Base-by-base conservation (phyloP, 768 basidiomycete species). In the Lactarius sp. region DNA sequence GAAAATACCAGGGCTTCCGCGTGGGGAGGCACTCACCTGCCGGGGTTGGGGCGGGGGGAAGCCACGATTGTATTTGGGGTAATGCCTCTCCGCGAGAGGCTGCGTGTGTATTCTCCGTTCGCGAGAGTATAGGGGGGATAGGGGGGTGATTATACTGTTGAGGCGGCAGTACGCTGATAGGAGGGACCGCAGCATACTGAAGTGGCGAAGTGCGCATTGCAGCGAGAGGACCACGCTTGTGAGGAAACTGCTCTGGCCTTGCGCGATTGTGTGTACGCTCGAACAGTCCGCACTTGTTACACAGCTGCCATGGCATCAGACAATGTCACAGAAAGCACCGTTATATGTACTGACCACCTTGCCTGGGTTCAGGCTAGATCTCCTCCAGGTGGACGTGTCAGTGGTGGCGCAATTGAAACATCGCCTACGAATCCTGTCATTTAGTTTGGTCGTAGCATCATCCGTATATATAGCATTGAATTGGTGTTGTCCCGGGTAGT, bases 211-310 rank as follows among this genome's bases (percentile, higher is more conserved):
- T 71, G 65, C 77, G 79, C 67, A 69, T 68, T 82, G 81, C 71
- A 10, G 86, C 82, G 37, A 89, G 76, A 0, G 88, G 86, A 0
- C 88, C 88, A 42, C 88, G 81, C 69, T 88, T 88, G 76, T 89
- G 88, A 5, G 88, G 88, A 73, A 90, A 90, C 69, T 89, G 88
- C 66, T 90, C 88, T 0, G 89, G 89, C 47, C 90, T 78, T 10
- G 88, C 85, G 14, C 87, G 82, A 14, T 87, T 88, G 73, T 91
- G 89, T 0, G 89, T 91, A 49, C 89, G 82, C 73, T 91, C 89
- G 66, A 90, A 91, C 5, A 91, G 75, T 16, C 89, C 89, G 69
- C 89, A 91, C 71, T 91, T 91, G 78, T 78, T 77, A 70, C 75
- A 77, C 41, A 81, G 73, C 80, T 81, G 59, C 3, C 8, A 7